Percentiles rank a stretch among this genome's conserved stretches.
Evolutionary conservation across 2,329 filamentous ascomycete genomes (phyloP).

Genomic region (Truncatella angustata): DNA sequence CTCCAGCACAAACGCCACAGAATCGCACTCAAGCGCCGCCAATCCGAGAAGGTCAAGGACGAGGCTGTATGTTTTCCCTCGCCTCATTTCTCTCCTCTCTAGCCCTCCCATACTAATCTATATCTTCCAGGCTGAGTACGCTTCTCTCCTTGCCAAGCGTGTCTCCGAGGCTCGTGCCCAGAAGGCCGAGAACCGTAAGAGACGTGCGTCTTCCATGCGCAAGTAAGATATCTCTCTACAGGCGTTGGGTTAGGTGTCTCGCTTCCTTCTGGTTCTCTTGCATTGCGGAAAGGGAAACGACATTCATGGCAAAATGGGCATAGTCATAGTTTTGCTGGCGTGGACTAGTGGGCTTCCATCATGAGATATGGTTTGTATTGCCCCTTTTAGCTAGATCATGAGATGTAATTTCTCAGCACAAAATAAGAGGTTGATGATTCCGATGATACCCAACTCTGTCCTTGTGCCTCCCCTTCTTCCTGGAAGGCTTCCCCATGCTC

Average conservation of each 20-base stretch:
- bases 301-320: conserved; percentile 24
- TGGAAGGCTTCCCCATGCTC: too few species aligned
- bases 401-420: conserved; percentile 11
- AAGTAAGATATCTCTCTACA: conserved; percentile 60
- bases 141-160: conserved; percentile 93
- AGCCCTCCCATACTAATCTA: neutral
- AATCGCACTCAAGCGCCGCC: conserved; percentile 96
- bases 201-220: conserved; percentile 91
- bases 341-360: conserved; percentile 6
- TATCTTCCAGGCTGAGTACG: conserved; percentile 83
- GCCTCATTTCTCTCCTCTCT: too few species aligned
- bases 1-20: conserved; percentile 99
- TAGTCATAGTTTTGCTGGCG: conserved; percentile 4
- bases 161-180: conserved; percentile 92
- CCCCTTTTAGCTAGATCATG: conserved; percentile 8
- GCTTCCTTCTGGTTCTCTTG: conserved; percentile 34
- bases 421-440: conserved; percentile 11
- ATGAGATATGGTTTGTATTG: conserved; percentile 1
- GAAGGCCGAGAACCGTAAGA: conserved; percentile 94
- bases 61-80: conserved; percentile 77
- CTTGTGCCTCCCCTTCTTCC: too few species aligned
- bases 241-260: conserved; percentile 29
- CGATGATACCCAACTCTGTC: conserved; percentile 4
- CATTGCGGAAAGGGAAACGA: conserved; percentile 25
- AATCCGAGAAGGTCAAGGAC: conserved; percentile 95